Evolutionary conservation across 2,329 filamentous ascomycete species (phyloP).

Genomic region (Penicillium sclerotigenum): DNA sequence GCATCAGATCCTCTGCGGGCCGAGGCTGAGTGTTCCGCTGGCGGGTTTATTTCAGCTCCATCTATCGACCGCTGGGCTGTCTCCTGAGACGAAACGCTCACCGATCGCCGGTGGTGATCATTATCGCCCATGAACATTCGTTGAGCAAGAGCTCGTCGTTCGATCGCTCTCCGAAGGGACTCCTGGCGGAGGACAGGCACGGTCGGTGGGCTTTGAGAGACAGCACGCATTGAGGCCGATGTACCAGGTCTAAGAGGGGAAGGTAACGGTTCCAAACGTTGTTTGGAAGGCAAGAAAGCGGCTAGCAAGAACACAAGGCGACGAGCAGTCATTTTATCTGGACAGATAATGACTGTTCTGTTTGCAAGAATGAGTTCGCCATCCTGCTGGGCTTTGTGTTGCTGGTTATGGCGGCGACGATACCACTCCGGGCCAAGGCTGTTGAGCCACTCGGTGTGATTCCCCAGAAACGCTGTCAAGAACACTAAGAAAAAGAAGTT

Average conservation of each 20-base stretch:
- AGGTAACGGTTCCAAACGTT: slow-evolving; percentile 38
- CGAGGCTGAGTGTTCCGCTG: slow-evolving; percentile 21
- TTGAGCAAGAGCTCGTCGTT: slow-evolving; percentile 49
- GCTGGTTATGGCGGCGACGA: slow-evolving; percentile 50
- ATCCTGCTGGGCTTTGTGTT: slow-evolving; percentile 49
- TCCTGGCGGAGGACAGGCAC: slow-evolving; percentile 51
- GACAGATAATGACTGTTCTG: slow-evolving; percentile 56
- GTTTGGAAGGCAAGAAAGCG: slow-evolving; percentile 54
- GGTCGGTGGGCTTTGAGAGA: slow-evolving; percentile 54
- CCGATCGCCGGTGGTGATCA: slow-evolving; percentile 38
- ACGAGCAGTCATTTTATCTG: slow-evolving; percentile 59
- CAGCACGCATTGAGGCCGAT: slow-evolving; percentile 47
- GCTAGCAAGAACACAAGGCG: slow-evolving; percentile 58
- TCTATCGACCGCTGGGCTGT: slow-evolving; percentile 37
- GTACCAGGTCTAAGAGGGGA: slow-evolving; percentile 42
- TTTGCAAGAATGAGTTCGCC: slow-evolving; percentile 49
- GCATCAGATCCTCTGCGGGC: slow-evolving; percentile 44
- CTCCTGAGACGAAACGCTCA: slow-evolving; percentile 46
- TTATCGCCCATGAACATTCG: slow-evolving; percentile 38
- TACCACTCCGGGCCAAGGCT: slow-evolving; percentile 54
- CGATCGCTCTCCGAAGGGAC: slow-evolving; percentile 54
- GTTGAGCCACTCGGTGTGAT: slow-evolving; percentile 60
- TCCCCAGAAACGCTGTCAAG: slow-evolving; percentile 58
- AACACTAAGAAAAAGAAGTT: slow-evolving; percentile 60
- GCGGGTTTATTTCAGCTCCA: slow-evolving; percentile 28